Percentiles rank a stretch among this genome's conserved stretches.
Evolutionary conservation across 2,329 filamentous ascomycete genomes (phyloP).

Genomic region (Dactylellina leptospora): DNA sequence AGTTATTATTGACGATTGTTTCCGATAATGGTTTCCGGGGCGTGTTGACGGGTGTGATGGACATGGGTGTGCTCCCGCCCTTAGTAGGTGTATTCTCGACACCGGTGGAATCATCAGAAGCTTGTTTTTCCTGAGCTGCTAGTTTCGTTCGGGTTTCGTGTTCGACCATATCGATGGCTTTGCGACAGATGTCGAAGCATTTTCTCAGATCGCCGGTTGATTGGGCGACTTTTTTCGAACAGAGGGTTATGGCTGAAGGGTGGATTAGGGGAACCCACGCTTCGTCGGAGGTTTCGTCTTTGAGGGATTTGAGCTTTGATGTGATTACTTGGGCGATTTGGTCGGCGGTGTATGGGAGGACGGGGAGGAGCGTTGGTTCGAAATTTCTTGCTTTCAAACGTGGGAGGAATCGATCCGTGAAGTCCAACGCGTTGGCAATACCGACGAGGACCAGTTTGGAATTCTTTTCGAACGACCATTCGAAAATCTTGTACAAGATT

Average conservation of each 20-base stretch:
- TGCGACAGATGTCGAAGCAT: constrained; percentile 91
- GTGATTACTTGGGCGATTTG: constrained; percentile 91
- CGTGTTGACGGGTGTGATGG: constrained; percentile 28
- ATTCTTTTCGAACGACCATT: constrained; percentile 85
- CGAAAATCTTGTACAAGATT: constrained; percentile 90
- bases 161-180: constrained; percentile 88
- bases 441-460: constrained; percentile 86
- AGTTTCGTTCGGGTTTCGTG: constrained; percentile 79
- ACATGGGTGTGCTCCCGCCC: constrained; percentile 25
- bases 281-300: constrained; percentile 62
- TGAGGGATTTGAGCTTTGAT: constrained; percentile 78
- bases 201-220: constrained; percentile 95
- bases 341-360: constrained; percentile 86
- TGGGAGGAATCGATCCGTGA: constrained; percentile 93
- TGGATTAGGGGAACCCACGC: constrained; percentile 86
- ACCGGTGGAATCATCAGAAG: constrained; percentile 59
- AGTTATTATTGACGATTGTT: constrained; percentile 80
- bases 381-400: constrained; percentile 91
- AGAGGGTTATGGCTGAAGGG: constrained; percentile 90
- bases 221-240: constrained; percentile 90
- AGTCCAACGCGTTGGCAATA: constrained; percentile 93
- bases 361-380: constrained; percentile 87
- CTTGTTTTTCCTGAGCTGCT: constrained; percentile 68
- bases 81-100: constrained; percentile 60
- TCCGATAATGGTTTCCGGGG: constrained; percentile 69